Base-by-base conservation (phyloP, 2,329 filamentous ascomycete genomes). In the Pestalotiopsis sp. region DNA sequence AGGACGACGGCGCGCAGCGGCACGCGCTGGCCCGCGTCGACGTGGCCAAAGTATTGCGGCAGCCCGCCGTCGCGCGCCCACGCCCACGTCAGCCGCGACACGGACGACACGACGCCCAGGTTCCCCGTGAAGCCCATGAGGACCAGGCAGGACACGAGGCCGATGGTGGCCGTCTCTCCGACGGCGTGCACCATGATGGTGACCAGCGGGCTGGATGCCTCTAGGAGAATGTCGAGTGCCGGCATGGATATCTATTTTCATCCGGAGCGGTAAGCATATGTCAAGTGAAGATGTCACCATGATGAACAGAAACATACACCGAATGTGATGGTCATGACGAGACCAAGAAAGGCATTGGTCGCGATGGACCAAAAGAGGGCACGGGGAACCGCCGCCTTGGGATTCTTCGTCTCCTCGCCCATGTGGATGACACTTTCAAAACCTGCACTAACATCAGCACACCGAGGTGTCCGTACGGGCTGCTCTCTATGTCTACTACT, bases 371-470 rank as follows among this genome's bases (percentile, higher is more conserved):
- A 63, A n/a, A 68, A 56, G 4, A 68, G 45, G 12, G 66, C 66
- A n/a, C 45, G 36, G 6, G 66, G 66, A 4, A 52, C 66, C 3
- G 66, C 36, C 20, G 27, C 12, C 27, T 31, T 68, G 2, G 66
- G n/a, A 14, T 20, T 58, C 12, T 39, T 23, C 0, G 66, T 68
- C 38, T 68, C 66, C 31, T 68, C 66, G 13, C 66, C 45, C 66
- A 68, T 68, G 66, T 68, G 66, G 0, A 68, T 52, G 14, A 64
- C 39, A 17, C 36, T 25, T 17, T 68, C 66, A n/a, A 68, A 56
- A 2, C 66, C 66, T 68, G 36, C 11, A 36, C 12, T 59, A 4
- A 13, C 2, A 13, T 45, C 39, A 64, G 12, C 1, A 20, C 13
- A 25, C 45, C 1, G 2, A 52, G 17, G 41, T 1, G 4, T 23